Evolutionary conservation across 2,329 filamentous ascomycete genomes (phyloP).

Genomic region (Fusarium napiforme): DNA sequence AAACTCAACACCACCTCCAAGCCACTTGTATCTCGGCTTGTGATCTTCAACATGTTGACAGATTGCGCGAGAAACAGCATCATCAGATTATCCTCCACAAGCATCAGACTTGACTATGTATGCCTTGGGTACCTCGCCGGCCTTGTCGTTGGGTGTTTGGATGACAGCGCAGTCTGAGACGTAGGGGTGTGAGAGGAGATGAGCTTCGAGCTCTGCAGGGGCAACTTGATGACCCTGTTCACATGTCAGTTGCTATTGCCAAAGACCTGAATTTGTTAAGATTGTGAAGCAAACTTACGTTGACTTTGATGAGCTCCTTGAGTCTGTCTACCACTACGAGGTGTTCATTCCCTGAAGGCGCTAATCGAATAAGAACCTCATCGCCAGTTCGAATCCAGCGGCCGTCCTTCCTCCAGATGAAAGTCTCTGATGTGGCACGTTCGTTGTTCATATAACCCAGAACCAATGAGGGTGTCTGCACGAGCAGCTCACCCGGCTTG

Average conservation of each 20-base stretch:
- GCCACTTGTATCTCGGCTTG: background rate
- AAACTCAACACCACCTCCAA: background rate
- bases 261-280: rapidly evolving
- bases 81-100: rapidly evolving
- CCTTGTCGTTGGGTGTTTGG: background rate
- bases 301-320: background rate
- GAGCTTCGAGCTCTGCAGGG: background rate
- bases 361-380: background rate
- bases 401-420: background rate
- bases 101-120: background rate
- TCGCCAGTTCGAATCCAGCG: background rate
- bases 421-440: rapidly evolving
- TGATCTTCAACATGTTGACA: background rate
- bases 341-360: background rate
- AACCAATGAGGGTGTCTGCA: rapidly evolving
- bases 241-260: background rate
- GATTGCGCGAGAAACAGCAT: background rate
- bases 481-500: rapidly evolving
- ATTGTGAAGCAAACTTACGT: background rate
- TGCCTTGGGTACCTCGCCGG: background rate
- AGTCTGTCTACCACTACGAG: rapidly evolving
- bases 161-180: background rate
- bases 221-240: background rate
- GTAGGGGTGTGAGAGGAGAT: background rate
- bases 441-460: background rate